These are phyloP conservation scores for Psilocybe subaeruginosa DNA, from an alignment of 768 basidiomycete genomes.

Conservation along the genomic window DNA sequence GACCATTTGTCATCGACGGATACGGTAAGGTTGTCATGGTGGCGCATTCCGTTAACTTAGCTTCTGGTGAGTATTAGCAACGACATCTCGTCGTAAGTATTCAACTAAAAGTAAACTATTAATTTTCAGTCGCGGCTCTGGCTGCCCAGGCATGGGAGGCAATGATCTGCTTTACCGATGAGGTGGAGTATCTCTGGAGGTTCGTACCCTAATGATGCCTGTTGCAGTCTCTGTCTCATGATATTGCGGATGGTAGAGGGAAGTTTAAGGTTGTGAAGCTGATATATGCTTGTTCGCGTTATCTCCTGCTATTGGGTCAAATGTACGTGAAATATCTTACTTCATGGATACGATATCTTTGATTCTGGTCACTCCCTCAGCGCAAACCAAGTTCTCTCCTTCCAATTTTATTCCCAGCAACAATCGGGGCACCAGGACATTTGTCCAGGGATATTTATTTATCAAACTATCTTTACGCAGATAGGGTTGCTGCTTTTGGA, in stretches of 20 bases:
- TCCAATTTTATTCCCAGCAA: not conserved
- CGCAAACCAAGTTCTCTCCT: not conserved
- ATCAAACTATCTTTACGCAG: not conserved
- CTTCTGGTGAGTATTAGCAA: not conserved
- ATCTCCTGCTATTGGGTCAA: constrained; percentile 8
- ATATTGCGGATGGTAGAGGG: not conserved
- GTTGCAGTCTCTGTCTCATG: not conserved
- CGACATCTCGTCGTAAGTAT: not conserved
- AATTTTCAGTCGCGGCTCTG: not conserved
- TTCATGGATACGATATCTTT: not conserved
- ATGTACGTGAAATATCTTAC: not conserved
- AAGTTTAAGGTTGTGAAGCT: constrained; percentile 7
- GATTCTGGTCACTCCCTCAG: not conserved
- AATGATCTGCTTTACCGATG: not conserved
- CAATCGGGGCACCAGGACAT: not conserved
- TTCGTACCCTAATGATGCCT: not conserved
- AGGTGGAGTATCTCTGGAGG: constrained; percentile 5
- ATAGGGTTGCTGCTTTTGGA: not conserved
- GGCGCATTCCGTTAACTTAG: not conserved
- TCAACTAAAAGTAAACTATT: not conserved
- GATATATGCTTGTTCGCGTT: constrained; percentile 11
- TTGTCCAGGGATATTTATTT: not conserved
- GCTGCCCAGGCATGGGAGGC: not conserved
- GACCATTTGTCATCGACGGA: not conserved
- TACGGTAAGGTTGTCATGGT: not conserved